phyloP scores from a whole-genome alignment of 495 filamentous ascomycete species.

The Cudoniella acicularis region DNA sequence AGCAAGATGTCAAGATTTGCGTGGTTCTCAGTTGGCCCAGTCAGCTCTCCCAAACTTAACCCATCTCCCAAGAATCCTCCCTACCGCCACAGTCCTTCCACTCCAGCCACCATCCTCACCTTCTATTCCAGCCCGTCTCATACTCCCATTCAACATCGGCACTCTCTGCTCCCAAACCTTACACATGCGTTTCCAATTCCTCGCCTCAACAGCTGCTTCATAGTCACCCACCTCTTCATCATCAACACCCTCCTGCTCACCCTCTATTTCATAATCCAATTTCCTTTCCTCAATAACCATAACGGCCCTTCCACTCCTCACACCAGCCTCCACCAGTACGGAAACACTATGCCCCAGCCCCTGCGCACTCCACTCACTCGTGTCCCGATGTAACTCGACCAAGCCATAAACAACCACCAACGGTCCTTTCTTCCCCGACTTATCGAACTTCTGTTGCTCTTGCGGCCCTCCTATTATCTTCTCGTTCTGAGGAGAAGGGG shows the following conservation, averaged over 20 bases:
- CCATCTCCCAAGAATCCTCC: slow-evolving; percentile 66
- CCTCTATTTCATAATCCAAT: slow-evolving; percentile 27
- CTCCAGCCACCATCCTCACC: slow-evolving; percentile 56
- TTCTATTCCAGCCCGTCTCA: slow-evolving; percentile 38
- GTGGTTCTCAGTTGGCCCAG: slow-evolving; percentile 8
- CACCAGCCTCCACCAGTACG: slow-evolving; percentile 61
- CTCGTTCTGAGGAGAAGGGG: neutral
- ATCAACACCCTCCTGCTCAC: slow-evolving; percentile 37
- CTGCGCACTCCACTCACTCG: slow-evolving; percentile 79
- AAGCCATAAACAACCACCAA: slow-evolving; percentile 64
- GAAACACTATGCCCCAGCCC: slow-evolving; percentile 70
- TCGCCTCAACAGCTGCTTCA: slow-evolving; percentile 20
- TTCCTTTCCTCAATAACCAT: slow-evolving; percentile 25
- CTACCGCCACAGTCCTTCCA: slow-evolving; percentile 64
- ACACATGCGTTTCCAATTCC: slow-evolving; percentile 5
- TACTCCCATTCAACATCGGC: slow-evolving; percentile 60
- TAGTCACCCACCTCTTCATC: slow-evolving; percentile 26
- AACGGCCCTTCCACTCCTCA: slow-evolving; percentile 22
- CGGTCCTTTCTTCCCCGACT: slow-evolving; percentile 19
- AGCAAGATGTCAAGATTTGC: neutral
- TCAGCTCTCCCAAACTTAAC: slow-evolving; percentile 38
- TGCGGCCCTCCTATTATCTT: too few relatives aligned
- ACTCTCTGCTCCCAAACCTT: slow-evolving; percentile 42
- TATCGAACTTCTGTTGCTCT: too few relatives aligned
- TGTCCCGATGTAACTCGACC: slow-evolving; percentile 63